Evolutionary conservation across 768 basidiomycete species (phyloP).

Genomic region (Hydnomerulius pinastri): DNA sequence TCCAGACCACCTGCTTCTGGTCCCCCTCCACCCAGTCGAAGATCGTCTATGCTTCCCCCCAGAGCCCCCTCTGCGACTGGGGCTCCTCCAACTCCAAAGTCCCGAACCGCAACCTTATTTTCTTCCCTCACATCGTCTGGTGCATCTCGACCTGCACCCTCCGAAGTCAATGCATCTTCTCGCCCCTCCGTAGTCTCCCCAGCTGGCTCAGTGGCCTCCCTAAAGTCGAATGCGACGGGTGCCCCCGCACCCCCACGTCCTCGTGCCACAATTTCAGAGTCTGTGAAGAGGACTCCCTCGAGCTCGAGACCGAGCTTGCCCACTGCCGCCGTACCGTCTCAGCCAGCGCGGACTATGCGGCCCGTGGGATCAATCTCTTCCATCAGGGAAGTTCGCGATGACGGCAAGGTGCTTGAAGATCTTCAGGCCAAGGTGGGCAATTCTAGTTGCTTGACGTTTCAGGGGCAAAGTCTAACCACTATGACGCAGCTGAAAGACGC

Average conservation of each 20-base stretch:
- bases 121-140: slow-evolving; percentile 26
- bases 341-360: slow-evolving; percentile 45
- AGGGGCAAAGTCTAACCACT: slow-evolving; percentile 1
- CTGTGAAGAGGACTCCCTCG: slow-evolving; percentile 51
- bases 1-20: slow-evolving; percentile 30
- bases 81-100: slow-evolving; percentile 37
- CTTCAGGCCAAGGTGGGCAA: slow-evolving; percentile 58
- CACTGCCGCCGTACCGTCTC: slow-evolving; percentile 19
- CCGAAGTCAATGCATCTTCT: slow-evolving; percentile 29
- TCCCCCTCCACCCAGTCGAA: slow-evolving; percentile 34
- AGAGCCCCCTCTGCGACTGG: slow-evolving; percentile 43
- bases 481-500: slow-evolving; percentile 58
- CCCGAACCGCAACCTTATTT: slow-evolving; percentile 35
- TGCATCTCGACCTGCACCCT: slow-evolving; percentile 18
- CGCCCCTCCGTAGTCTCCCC: slow-evolving; percentile 62
- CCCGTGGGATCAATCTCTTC: slow-evolving; percentile 69
- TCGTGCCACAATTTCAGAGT: slow-evolving; percentile 69
- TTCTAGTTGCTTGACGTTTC: neutral
- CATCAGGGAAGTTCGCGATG: slow-evolving; percentile 68
- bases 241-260: slow-evolving; percentile 47
- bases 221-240: slow-evolving; percentile 40
- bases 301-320: slow-evolving; percentile 45
- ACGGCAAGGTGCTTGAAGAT: slow-evolving; percentile 55
- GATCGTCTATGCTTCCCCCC: slow-evolving; percentile 33
- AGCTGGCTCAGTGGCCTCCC: slow-evolving; percentile 49